These are phyloP conservation scores for Saksenaea oblongispora DNA, from an alignment of 371 early-diverging fungal genomes.

Conservation along the genomic window DNA sequence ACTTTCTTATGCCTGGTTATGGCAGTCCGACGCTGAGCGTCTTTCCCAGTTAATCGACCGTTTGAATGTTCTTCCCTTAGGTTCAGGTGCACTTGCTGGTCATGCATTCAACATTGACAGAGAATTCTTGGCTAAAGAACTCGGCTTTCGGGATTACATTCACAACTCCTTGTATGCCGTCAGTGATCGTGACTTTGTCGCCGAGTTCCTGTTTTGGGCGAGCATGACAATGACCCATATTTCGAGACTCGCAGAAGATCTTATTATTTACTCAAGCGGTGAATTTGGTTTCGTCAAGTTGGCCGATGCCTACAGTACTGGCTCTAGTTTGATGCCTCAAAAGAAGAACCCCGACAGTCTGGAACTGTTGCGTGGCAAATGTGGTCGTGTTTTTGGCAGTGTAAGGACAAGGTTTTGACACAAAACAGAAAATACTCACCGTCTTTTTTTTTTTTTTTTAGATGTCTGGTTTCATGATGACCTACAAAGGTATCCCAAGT, in stretches of 20 bases:
- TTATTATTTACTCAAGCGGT: constrained; percentile 88
- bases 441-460: constrained; percentile 19
- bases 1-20: constrained; percentile 85
- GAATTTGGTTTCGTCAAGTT: constrained; percentile 94
- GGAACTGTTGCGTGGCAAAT: constrained; percentile 95
- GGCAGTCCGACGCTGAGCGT: constrained; percentile 87
- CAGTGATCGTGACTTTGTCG: constrained; percentile 94
- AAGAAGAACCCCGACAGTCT: constrained; percentile 98
- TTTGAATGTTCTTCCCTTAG: constrained; percentile 85
- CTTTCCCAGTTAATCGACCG: constrained; percentile 79
- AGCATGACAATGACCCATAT: constrained; percentile 90
- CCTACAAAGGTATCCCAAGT: constrained; percentile 93
- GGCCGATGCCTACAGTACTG: constrained; percentile 97
- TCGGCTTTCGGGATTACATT: constrained; percentile 84
- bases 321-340: constrained; percentile 97
- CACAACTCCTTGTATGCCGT: constrained; percentile 91
- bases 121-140: constrained; percentile 79
- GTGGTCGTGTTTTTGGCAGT: constrained; percentile 93
- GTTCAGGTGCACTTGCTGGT: constrained; percentile 96
- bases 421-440: not conserved
- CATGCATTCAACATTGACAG: constrained; percentile 96
- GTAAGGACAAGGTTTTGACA: constrained; percentile 36
- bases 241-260: constrained; percentile 91
- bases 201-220: constrained; percentile 93
- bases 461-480: constrained; percentile 96